These are phyloP conservation scores for Fomitiporia mediterranea DNA, from an alignment of 1,284 basidiomycete species.

Conservation along the genomic window DNA sequence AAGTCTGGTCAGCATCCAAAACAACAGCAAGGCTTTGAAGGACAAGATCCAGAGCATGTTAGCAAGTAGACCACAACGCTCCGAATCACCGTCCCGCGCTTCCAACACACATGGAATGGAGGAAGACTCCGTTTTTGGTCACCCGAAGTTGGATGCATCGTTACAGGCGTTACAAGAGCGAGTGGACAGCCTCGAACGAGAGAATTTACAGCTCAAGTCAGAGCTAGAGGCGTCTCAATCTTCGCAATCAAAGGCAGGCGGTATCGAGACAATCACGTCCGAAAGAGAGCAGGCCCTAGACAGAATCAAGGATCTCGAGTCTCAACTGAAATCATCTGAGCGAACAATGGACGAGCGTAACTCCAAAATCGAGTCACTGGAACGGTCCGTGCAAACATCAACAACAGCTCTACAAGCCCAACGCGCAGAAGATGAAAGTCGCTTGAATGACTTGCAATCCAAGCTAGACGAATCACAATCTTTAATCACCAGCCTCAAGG, in stretches of 20 bases:
- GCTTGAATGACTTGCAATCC: slow-evolving; percentile 42
- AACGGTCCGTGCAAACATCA: slow-evolving; percentile 42
- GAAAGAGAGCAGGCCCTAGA: slow-evolving; percentile 45
- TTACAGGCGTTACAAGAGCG: slow-evolving; percentile 18
- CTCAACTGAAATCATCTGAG: slow-evolving; percentile 42
- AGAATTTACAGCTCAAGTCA: slow-evolving; percentile 27
- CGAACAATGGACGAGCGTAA: slow-evolving; percentile 48
- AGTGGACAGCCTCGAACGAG: slow-evolving; percentile 18
- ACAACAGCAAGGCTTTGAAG: slow-evolving; percentile 14
- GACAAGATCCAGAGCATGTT: slow-evolving; percentile 18
- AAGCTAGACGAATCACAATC: slow-evolving; percentile 44
- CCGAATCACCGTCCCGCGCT: slow-evolving; percentile 36
- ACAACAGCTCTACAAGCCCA: slow-evolving; percentile 42
- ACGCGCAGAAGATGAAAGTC: slow-evolving; percentile 42
- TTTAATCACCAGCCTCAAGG: slow-evolving; percentile 45
- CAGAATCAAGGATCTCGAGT: slow-evolving; percentile 44
- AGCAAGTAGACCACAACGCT: background rate
- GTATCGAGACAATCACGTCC: slow-evolving; percentile 33
- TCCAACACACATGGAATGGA: slow-evolving; percentile 38
- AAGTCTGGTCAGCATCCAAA: slow-evolving; percentile 14
- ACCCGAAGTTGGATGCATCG: slow-evolving; percentile 27
- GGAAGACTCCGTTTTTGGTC: slow-evolving; percentile 45
- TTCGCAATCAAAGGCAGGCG: slow-evolving; percentile 31
- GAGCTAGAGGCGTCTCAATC: slow-evolving; percentile 23
- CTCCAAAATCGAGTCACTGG: slow-evolving; percentile 45